Evolutionary conservation across 805 yeast species (phyloP), one percentile per base, ranked within the genome.

Genomic region (Priceomyces haplophilus): DNA sequence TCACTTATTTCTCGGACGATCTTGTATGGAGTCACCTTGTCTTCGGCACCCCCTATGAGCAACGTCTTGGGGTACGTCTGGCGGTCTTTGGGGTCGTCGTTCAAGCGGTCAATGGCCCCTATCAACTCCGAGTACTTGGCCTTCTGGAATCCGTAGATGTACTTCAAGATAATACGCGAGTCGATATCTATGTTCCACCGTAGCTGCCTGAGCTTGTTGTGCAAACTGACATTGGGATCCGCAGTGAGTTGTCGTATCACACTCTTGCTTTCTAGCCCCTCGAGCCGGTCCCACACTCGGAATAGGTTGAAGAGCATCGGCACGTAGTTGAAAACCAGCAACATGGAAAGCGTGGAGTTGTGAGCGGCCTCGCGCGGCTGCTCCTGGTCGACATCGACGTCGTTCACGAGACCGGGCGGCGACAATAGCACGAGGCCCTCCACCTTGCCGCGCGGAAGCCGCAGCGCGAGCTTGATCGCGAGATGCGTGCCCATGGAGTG

Each of bases 401-500:
- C 68, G 33, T 67, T 62, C 7, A 38, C 32, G 29, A 67, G 47
- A 8, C 52, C 44, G 7, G 86, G 84, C 2, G 82, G 80, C 1
- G 82, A 65, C 37, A 80, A 52, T 20, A 80, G 58, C 3, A 75
- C 61, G 33, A 78, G 45, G 0, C 80, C 72, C 49, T 76, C 81
- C 0, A 77, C 75, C 35, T 58, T 67, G 18, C 53, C 50, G 11
- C 44, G 38, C 0, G 71, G 70, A 5, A 77, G 57, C 43, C 51
- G 53, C 25, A 58, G 54, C 3, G 69, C 73, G 19, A 78, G 59
- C 45, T 76, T 78, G 7, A 76, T 61, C 2, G 76, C 62, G 21
- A 84, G 55, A 44, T 73, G 78, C 5, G 86, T 73, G 3, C 91
- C 95, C 81, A 82, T 80, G 2, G 90, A 83, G 62, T 84, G 93